Evolutionary conservation across 1,139 yeast genomes (phyloP).

Genomic region (Saccharomyces hybrid): DNA sequence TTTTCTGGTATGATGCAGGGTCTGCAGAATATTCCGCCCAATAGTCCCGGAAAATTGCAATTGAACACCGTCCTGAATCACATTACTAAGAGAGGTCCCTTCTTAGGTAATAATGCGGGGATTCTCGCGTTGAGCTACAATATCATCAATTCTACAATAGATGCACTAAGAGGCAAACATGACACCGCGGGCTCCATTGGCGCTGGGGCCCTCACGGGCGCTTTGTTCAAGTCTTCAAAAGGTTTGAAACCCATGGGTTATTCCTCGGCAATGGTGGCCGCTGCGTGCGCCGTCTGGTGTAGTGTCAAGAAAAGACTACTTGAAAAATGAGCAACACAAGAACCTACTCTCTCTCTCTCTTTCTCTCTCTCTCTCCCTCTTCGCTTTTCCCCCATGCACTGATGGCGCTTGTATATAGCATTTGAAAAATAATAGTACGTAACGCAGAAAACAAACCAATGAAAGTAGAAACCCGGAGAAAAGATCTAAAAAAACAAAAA

Average conservation of each 20-base stretch:
- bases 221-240: conserved; percentile 75
- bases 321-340: conserved; percentile 6
- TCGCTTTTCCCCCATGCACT: neutral
- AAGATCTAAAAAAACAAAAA: neutral
- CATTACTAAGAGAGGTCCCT: conserved; percentile 92
- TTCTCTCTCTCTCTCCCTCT: neutral
- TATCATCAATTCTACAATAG: conserved; percentile 71
- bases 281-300: conserved; percentile 92
- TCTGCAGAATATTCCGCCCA: conserved; percentile 60
- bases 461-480: neutral
- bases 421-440: neutral
- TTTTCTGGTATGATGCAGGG: conserved; percentile 84
- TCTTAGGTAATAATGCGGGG: conserved; percentile 90
- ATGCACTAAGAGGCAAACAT: conserved; percentile 76
- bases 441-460: neutral
- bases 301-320: conserved; percentile 47
- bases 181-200: conserved; percentile 76
- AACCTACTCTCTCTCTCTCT: neutral
- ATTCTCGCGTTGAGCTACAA: conserved; percentile 86
- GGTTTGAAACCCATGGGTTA: conserved; percentile 85
- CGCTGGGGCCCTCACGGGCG: conserved; percentile 92
- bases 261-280: conserved; percentile 77
- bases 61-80: conserved; percentile 86
- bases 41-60: conserved; percentile 66
- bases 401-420: neutral